Evolutionary conservation across 495 filamentous ascomycete species (phyloP).

Genomic region (Immersiella caudata): DNA sequence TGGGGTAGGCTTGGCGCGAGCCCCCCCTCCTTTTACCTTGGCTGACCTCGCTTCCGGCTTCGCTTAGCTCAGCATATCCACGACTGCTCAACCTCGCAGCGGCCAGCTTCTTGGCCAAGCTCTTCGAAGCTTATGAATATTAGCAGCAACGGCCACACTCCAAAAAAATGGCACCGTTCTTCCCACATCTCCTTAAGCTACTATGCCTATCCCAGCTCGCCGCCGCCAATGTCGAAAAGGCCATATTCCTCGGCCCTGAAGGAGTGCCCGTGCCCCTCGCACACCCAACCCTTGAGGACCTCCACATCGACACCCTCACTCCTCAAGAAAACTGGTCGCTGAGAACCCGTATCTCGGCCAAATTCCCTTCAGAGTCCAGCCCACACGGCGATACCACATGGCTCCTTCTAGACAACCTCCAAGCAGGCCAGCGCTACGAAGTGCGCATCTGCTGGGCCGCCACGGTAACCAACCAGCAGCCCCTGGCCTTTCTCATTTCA

Average conservation of each 20-base stretch:
- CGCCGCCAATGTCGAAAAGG: constrained; percentile 83
- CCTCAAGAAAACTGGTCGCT: constrained; percentile 48
- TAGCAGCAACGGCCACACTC: not conserved
- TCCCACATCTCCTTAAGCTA: constrained; percentile 2
- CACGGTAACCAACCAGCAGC: constrained; percentile 58
- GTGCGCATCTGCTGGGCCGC: constrained; percentile 93
- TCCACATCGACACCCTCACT: constrained; percentile 66
- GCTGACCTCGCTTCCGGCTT: not conserved
- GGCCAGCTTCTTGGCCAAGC: not conserved
- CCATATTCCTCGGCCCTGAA: constrained; percentile 78
- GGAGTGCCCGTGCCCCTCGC: constrained; percentile 54
- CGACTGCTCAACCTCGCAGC: not conserved
- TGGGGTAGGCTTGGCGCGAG: constrained; percentile 18
- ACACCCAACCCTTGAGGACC: constrained; percentile 62
- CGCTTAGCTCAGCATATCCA: not conserved
- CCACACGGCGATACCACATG: constrained; percentile 71
- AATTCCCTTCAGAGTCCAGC: constrained; percentile 60
- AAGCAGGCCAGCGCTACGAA: constrained; percentile 79
- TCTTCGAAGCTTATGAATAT: not conserved
- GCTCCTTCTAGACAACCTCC: constrained; percentile 79
- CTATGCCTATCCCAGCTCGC: constrained; percentile 16
- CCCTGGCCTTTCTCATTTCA: not conserved
- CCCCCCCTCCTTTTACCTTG: not conserved
- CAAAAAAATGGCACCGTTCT: constrained; percentile 5
- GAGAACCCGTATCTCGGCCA: constrained; percentile 62